These are phyloP conservation scores for Closterium sp. DNA, from an alignment of 139 green algal species.

Conservation along the genomic window DNA sequence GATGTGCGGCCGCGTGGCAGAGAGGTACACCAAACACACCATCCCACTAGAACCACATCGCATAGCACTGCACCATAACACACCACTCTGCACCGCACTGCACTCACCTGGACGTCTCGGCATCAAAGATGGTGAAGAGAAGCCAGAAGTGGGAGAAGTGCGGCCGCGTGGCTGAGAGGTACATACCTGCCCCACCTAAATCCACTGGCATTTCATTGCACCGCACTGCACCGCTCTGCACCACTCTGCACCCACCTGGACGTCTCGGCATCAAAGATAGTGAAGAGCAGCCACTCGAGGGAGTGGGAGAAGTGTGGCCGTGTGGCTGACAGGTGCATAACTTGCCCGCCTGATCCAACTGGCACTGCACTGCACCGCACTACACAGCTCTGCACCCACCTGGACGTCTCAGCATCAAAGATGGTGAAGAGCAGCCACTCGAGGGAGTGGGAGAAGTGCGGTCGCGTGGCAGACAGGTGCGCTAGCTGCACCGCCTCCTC, in stretches of 20 bases:
- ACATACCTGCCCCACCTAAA: no score
- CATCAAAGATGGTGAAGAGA: slow-evolving; percentile 86
- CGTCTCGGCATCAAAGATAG: slow-evolving; percentile 78
- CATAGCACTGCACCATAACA: no score
- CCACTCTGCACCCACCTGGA: neutral
- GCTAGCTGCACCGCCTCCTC: slow-evolving; percentile 69
- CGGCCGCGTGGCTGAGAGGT: slow-evolving; percentile 54
- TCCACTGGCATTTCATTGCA: neutral
- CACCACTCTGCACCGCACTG: no score
- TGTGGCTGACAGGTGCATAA: slow-evolving; percentile 36
- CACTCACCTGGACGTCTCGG: slow-evolving; percentile 57
- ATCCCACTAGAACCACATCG: no score
- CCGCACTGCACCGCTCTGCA: no score
- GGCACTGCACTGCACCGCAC: no score
- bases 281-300: slow-evolving; percentile 91
- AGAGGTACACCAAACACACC: no score
- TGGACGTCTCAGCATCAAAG: slow-evolving; percentile 73
- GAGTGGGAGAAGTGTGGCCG: slow-evolving; percentile 82
- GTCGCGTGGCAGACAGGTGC: slow-evolving; percentile 54
- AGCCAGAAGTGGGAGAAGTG: slow-evolving; percentile 91
- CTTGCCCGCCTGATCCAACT: no score
- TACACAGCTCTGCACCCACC: neutral
- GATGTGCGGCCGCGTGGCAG: no score
- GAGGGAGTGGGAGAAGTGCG: slow-evolving; percentile 83
- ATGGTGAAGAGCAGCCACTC: slow-evolving; percentile 96